phyloP scores from a whole-genome alignment of 2,329 filamentous ascomycete genomes.

The Cadophora malorum region DNA sequence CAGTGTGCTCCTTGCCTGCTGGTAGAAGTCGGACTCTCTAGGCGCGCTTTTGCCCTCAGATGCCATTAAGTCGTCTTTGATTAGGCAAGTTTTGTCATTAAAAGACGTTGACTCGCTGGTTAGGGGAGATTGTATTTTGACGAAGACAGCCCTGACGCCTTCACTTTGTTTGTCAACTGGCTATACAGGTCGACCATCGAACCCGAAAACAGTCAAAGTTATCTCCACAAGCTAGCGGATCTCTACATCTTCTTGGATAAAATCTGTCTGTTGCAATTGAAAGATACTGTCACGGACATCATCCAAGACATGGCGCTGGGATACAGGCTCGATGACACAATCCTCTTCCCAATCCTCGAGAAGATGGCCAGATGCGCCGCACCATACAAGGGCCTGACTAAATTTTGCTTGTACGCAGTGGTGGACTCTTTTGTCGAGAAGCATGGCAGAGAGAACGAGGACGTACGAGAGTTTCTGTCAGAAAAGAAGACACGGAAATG shows the following conservation, averaged over 20 bases:
- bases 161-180: slow-evolving; percentile 9
- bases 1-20: neutral
- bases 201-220: no score
- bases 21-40: neutral
- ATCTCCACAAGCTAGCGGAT: slow-evolving; percentile 1
- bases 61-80: no score
- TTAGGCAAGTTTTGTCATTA: no score
- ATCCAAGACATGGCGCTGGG: slow-evolving; percentile 9
- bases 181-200: slow-evolving; percentile 1
- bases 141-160: neutral
- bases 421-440: neutral
- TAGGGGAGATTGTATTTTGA: neutral
- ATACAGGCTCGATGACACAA: neutral
- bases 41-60: no score
- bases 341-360: neutral
- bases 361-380: neutral
- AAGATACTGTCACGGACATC: slow-evolving; percentile 16
- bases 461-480: neutral
- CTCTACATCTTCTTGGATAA: slow-evolving; percentile 25
- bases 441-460: neutral
- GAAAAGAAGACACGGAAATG: neutral
- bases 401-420: neutral
- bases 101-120: no score
- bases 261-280: neutral
- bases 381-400: neutral